Conservation (phyloP, 2,329 filamentous ascomycete genomes). For the Diplodia mutila region DNA sequence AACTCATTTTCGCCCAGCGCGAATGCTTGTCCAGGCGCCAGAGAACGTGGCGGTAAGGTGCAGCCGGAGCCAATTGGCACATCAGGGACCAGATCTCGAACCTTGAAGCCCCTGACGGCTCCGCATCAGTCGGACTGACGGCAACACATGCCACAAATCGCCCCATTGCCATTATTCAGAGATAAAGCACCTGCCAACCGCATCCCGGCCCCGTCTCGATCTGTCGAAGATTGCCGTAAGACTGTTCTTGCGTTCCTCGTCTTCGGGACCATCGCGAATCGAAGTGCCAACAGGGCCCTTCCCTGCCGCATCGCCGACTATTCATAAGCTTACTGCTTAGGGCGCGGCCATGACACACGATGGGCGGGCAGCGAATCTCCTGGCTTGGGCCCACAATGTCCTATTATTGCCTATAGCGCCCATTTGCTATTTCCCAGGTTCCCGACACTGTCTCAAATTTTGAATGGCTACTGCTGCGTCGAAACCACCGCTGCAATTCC, state of each 20-base stretch:
- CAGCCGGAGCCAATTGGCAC: conserved; percentile 11
- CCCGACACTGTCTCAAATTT: conserved; percentile 12
- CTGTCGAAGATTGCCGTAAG: conserved; percentile 1
- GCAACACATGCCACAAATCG: conserved; percentile 6
- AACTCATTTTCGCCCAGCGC: conserved; percentile 8
- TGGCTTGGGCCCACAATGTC: background rate
- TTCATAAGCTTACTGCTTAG: conserved; percentile 21
- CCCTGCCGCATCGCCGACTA: conserved; percentile 17
- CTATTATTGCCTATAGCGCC: conserved; percentile 20
- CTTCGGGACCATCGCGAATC: conserved; percentile 17
- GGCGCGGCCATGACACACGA: conserved; percentile 13
- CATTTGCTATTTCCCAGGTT: background rate
- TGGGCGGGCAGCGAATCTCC: conserved; percentile 8
- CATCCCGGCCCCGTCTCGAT: conserved; percentile 2
- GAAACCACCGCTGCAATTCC: conserved; percentile 14
- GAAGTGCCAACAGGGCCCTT: background rate
- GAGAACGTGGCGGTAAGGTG: conserved; percentile 8
- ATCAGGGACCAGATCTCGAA: conserved; percentile 19
- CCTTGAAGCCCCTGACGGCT: conserved; percentile 18
- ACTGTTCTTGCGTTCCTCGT: conserved; percentile 11
- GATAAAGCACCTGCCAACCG: conserved; percentile 1
- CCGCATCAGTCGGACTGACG: background rate
- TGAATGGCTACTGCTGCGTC: conserved; percentile 12
- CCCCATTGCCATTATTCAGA: conserved; percentile 13
- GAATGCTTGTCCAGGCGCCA: conserved; percentile 6